Conservation (phyloP, 352 stramenopile species). For the Phytophthora capsici region DNA sequence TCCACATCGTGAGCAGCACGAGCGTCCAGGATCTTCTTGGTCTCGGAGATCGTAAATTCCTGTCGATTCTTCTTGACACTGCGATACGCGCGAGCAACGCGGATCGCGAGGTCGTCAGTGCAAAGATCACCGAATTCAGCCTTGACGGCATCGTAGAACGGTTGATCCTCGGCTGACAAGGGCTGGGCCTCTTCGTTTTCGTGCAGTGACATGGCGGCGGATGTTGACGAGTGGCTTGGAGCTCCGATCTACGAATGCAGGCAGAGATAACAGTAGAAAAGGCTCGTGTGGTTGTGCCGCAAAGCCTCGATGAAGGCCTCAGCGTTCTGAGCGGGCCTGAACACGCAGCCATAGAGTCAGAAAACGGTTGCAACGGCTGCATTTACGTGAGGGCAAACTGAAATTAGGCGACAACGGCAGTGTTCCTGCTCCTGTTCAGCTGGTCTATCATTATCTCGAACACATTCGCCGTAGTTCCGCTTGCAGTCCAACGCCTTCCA, state of each 20-base stretch:
- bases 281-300: slow-evolving; percentile 24
- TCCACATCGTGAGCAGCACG: slow-evolving; percentile 56
- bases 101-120: slow-evolving; percentile 71
- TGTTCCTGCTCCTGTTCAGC: slow-evolving; percentile 16
- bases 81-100: slow-evolving; percentile 64
- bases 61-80: slow-evolving; percentile 73
- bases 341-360: slow-evolving; percentile 26
- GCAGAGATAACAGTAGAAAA: slow-evolving; percentile 8
- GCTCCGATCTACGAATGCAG: slow-evolving; percentile 27
- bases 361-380: slow-evolving; percentile 20
- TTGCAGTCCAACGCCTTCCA: neutral
- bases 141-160: slow-evolving; percentile 65
- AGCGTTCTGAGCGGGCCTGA: slow-evolving; percentile 25
- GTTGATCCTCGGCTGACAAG: slow-evolving; percentile 58
- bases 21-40: slow-evolving; percentile 69
- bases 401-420: slow-evolving; percentile 19
- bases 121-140: slow-evolving; percentile 54
- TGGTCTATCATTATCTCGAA: slow-evolving; percentile 45
- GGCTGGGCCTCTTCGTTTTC: slow-evolving; percentile 57
- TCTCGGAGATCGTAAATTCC: slow-evolving; percentile 66
- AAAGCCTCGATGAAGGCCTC: slow-evolving; percentile 28
- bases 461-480: slow-evolving; percentile 8
- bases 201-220: slow-evolving; percentile 36
- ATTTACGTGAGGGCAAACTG: slow-evolving; percentile 20
- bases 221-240: neutral